phyloP scores from a whole-genome alignment of 805 yeast species.

The Kodamaea leandrae region DNA sequence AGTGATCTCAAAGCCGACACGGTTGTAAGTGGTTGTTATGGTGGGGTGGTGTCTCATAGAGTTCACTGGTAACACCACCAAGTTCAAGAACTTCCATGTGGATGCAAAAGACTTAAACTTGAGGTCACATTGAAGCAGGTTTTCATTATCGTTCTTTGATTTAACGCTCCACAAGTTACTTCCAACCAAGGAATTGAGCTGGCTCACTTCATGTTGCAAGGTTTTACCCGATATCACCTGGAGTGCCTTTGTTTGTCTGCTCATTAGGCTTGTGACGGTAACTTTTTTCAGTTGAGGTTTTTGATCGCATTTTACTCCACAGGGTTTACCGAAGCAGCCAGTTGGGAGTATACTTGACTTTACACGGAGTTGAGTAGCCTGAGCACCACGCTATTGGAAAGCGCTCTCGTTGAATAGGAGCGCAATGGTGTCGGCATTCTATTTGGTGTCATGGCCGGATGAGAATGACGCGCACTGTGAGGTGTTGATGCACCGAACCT shows the following conservation, averaged over 20 bases:
- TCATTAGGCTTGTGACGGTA: not conserved
- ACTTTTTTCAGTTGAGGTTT: constrained; percentile 2
- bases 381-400: not conserved
- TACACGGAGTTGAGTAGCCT: no score
- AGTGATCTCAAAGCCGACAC: constrained; percentile 50
- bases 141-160: not conserved
- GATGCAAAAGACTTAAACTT: constrained; percentile 51
- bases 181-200: constrained; percentile 9
- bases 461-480: constrained; percentile 29
- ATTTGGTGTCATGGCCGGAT: constrained; percentile 36
- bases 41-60: constrained; percentile 69
- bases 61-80: constrained; percentile 57
- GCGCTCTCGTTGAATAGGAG: not conserved
- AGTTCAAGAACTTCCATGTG: constrained; percentile 66
- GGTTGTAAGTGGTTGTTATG: constrained; percentile 59
- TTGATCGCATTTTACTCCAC: not conserved
- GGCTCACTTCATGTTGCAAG: constrained; percentile 11
- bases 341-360: not conserved
- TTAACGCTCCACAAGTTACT: constrained; percentile 8
- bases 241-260: not conserved
- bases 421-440: constrained; percentile 38
- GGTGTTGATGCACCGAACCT: constrained; percentile 33
- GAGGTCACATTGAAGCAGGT: constrained; percentile 19
- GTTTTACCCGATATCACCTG: constrained; percentile 9
- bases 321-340: no score